Evolutionary conservation across 495 filamentous ascomycete species (phyloP).

Genomic region (Lentithecium fluviatile): DNA sequence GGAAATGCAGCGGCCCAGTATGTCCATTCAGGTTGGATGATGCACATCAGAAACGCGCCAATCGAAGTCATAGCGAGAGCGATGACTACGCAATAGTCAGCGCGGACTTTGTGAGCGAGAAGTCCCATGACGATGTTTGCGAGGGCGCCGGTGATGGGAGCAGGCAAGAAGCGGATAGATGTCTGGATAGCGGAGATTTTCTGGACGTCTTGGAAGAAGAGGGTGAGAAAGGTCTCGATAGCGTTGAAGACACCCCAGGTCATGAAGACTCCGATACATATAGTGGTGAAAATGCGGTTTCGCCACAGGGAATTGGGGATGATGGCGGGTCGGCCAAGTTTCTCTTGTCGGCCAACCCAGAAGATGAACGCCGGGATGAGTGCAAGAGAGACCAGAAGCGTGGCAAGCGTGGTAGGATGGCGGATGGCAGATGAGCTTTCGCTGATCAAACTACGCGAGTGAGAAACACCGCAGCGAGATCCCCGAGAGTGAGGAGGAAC

Average conservation of each 20-base stretch:
- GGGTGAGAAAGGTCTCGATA: conserved; percentile 50
- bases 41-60: conserved; percentile 56
- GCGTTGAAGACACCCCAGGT: conserved; percentile 53
- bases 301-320: conserved; percentile 57
- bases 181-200: conserved; percentile 44
- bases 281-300: conserved; percentile 49
- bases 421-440: conserved; percentile 41
- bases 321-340: conserved; percentile 43
- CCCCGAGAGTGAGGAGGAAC: conserved; percentile 6
- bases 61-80: conserved; percentile 48
- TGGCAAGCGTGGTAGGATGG: conserved; percentile 39
- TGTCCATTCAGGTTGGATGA: conserved; percentile 45
- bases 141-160: conserved; percentile 52
- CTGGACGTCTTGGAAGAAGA: conserved; percentile 57
- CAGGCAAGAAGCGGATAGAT: conserved; percentile 57
- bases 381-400: conserved; percentile 46
- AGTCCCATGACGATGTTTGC: conserved; percentile 57
- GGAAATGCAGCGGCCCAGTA: conserved; percentile 62
- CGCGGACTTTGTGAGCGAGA: conserved; percentile 54
- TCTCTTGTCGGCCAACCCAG: conserved; percentile 50
- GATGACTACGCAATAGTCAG: conserved; percentile 49
- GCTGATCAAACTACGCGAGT: conserved; percentile 41
- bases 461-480: background rate
- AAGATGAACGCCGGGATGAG: conserved; percentile 49
- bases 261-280: conserved; percentile 55